Conservation (phyloP, 805 yeast genomes). For the Yarrowia yakushimensis region DNA sequence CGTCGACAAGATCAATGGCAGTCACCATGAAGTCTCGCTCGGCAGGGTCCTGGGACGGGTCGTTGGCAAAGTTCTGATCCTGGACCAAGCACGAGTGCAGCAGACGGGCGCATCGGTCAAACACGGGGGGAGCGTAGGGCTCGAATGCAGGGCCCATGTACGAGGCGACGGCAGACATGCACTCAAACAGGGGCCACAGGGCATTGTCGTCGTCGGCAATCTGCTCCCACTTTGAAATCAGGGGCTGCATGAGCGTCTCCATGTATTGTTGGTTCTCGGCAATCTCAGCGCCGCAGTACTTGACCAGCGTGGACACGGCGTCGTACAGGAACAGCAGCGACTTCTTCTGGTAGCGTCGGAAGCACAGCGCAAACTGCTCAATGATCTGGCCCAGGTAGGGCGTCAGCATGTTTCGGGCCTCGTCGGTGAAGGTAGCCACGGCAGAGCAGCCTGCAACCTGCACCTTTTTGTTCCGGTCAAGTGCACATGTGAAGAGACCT, state of each 20-base stretch:
- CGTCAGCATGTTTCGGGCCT: constrained; percentile 61
- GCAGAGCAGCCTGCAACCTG: constrained; percentile 93
- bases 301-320: constrained; percentile 85
- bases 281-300: constrained; percentile 60
- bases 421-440: constrained; percentile 77
- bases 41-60: constrained; percentile 61
- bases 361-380: constrained; percentile 68
- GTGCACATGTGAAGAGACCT: constrained; percentile 66
- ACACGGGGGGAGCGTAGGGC: constrained; percentile 85
- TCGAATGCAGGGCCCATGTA: constrained; percentile 79
- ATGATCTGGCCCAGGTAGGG: constrained; percentile 66
- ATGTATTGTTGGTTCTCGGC: constrained; percentile 52
- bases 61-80: constrained; percentile 58
- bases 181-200: constrained; percentile 88
- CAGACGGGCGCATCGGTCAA: constrained; percentile 70
- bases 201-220: constrained; percentile 76
- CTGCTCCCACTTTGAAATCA: constrained; percentile 74
- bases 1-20: constrained; percentile 85
- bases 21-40: constrained; percentile 90
- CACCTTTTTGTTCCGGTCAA: constrained; percentile 86
- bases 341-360: constrained; percentile 72
- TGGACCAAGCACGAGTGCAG: constrained; percentile 63
- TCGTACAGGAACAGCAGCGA: constrained; percentile 82
- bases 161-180: constrained; percentile 89
- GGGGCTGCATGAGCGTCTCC: constrained; percentile 69